Base-by-base conservation (phyloP, 2,329 filamentous ascomycete genomes). In the Madurella fahalii region DNA sequence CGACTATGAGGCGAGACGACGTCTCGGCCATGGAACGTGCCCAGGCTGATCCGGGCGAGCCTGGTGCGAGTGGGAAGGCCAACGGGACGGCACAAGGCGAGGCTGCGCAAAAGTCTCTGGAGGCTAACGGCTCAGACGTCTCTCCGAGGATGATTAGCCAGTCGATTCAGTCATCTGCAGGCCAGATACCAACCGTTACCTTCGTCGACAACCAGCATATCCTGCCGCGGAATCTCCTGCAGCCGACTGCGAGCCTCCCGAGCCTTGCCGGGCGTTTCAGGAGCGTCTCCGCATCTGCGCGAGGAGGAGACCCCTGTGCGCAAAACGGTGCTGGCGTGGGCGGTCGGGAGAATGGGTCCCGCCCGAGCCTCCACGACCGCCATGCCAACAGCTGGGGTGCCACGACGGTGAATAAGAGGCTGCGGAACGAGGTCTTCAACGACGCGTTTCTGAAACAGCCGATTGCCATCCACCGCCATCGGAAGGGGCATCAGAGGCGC, bases 191-290 rank as follows among this genome's bases (percentile, higher is more conserved):
- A 2, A 93, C 94, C 40, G 93, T 97, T 45, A 90, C 94, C 0
- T 90, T 96, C 58, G 89, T 93, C 65, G 92, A 96, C 68, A 97
- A 97, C 68, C 84, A 87, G 60, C 93, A 97, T 67, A 95, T 97
- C 55, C 84, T 96, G 41, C 93, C 93, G 1, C 84, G 90, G 44
- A 89, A 89, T 64, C 78, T 96, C 30, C 86, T 96, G 47, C 83
- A 85, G 51, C 78, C 85, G 16, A 77, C 84, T 7, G 55, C 20
- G 58, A 61, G 42, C 42, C 53, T 34, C n/a, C 52, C 62, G 4
- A 52, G 53, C 46, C 54, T 58, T n/a, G 64, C 52, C 31, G 73
- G 52, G 63, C 77, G 60, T 56, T 66, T 65, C 5, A 68, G 70
- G 44, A 73, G 70, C 52, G 63, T 67, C n/a, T 72, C 72, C 18